A percentile compares a stretch with the other conserved stretches of the same genome.
Evolutionary conservation across 768 basidiomycete species (phyloP).

Genomic region (Mycena pura): DNA sequence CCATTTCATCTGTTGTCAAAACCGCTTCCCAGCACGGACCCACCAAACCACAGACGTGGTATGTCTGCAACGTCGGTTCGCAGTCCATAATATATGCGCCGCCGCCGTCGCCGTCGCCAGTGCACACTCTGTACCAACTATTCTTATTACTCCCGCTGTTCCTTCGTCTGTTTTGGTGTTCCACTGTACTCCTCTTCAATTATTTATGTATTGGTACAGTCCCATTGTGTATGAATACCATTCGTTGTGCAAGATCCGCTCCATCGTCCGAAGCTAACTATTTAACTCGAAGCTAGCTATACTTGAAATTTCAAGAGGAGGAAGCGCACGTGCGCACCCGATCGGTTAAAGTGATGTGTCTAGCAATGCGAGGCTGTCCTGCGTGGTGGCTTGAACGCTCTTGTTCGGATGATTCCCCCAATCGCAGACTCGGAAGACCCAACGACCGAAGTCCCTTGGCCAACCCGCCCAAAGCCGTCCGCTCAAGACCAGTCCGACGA

Average conservation of each 20-base stretch:
- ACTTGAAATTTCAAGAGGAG: background rate
- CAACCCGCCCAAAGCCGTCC: conserved; percentile 41
- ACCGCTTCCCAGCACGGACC: conserved; percentile 48
- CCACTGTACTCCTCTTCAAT: conserved; percentile 26
- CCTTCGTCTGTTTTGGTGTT: conserved; percentile 20
- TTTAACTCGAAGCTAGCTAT: background rate
- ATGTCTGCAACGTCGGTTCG: conserved; percentile 59
- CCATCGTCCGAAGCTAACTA: background rate
- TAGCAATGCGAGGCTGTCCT: conserved; percentile 10
- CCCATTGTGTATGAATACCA: conserved; percentile 24
- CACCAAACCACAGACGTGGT: conserved; percentile 56
- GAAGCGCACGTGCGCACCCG: conserved; percentile 9
- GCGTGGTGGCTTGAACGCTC: conserved; percentile 6
- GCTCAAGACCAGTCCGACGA: conserved; percentile 16
- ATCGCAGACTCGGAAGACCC: conserved; percentile 72
- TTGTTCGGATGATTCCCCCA: conserved; percentile 62
- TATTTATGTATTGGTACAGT: conserved; percentile 30
- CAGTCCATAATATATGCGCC: conserved; percentile 36
- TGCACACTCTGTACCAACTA: conserved; percentile 17
- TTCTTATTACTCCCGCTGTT: conserved; percentile 23
- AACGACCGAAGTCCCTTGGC: conserved; percentile 84
- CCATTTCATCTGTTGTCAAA: conserved; percentile 75
- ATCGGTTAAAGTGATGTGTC: background rate
- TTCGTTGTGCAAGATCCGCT: conserved; percentile 12
- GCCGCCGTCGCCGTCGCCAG: background rate